Percentiles rank a stretch among this genome's conserved stretches.
These are phyloP conservation scores for Exophiala aquamarina DNA, from an alignment of 2,329 filamentous ascomycete genomes.

Conservation along the genomic window DNA sequence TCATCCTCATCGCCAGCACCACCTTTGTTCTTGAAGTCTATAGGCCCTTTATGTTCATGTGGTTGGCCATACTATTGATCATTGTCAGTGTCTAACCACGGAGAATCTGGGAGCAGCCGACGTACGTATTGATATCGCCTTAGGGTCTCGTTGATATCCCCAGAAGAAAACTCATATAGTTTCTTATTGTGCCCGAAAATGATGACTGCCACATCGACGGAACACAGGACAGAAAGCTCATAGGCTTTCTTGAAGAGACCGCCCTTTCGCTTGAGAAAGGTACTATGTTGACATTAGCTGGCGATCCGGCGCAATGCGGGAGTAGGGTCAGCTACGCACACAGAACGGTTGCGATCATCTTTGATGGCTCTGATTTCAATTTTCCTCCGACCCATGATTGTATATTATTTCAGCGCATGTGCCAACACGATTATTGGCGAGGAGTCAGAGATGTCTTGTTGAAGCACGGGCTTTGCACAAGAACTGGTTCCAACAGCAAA, in stretches of 20 bases:
- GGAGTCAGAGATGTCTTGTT: too few species aligned
- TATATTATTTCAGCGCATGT: conserved; percentile 14
- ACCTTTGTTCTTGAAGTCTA: conserved; percentile 80
- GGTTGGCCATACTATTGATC: conserved; percentile 74
- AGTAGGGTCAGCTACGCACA: conserved; percentile 62
- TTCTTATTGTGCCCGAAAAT: conserved; percentile 99
- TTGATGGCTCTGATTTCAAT: conserved; percentile 99
- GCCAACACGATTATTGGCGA: not conserved
- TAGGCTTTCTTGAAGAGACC: conserved; percentile 99
- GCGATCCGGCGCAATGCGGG: conserved; percentile 1
- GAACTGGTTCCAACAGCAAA: too few species aligned
- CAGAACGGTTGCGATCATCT: conserved; percentile 94
- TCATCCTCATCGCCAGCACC: conserved; percentile 77
- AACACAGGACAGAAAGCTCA: conserved; percentile 95
- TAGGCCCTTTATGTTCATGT: conserved; percentile 94
- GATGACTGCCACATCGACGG: conserved; percentile 96
- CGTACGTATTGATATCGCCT: conserved; percentile 86
- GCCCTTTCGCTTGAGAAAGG: conserved; percentile 97
- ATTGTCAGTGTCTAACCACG: conserved; percentile 9
- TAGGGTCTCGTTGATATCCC: conserved; percentile 89
- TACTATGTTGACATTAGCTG: conserved; percentile 54
- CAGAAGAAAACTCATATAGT: conserved; percentile 94
- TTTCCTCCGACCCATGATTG: conserved; percentile 90
- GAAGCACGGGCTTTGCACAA: too few species aligned
- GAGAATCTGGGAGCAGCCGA: conserved; percentile 27